These are phyloP conservation scores for Tolypocladium amazonense DNA, from an alignment of 2,329 filamentous ascomycete genomes.

Conservation along the genomic window DNA sequence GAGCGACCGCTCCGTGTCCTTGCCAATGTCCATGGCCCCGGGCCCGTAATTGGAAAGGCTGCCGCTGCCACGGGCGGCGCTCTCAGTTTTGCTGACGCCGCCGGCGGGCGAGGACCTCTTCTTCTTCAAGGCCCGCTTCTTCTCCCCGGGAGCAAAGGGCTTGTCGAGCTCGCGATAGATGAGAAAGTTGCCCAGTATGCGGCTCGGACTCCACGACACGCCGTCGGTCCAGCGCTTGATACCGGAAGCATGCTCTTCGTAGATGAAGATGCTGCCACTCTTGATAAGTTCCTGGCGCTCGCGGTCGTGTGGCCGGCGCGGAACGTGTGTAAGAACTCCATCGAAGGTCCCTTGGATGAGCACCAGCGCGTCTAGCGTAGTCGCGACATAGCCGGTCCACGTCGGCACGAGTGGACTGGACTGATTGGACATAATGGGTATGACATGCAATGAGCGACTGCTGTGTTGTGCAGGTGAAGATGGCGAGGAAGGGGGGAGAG, in stretches of 20 bases:
- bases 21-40: conserved; percentile 4
- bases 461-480: neutral
- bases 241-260: conserved; percentile 80
- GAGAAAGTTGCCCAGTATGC: conserved; percentile 75
- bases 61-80: conserved; percentile 12
- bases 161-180: conserved; percentile 75
- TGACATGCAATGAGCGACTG: neutral
- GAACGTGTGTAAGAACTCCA: conserved; percentile 62
- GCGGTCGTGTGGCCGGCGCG: conserved; percentile 75
- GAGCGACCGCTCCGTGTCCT: conserved; percentile 31
- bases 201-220: conserved; percentile 80
- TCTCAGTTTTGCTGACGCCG: conserved; percentile 25
- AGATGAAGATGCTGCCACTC: conserved; percentile 82
- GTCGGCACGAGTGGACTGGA: conserved; percentile 44
- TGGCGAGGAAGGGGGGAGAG: neutral
- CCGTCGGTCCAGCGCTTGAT: conserved; percentile 95
- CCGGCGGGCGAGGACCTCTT: conserved; percentile 28
- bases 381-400: conserved; percentile 56
- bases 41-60: conserved; percentile 5
- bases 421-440: conserved; percentile 14
- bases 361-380: conserved; percentile 64
- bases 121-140: conserved; percentile 73
- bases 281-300: conserved; percentile 68
- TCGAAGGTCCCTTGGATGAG: conserved; percentile 71
- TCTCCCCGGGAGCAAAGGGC: conserved; percentile 71